Evolutionary conservation across 2,329 filamentous ascomycete genomes (phyloP), one percentile per base, ranked within the genome.

Genomic region (Fusarium anguioides): DNA sequence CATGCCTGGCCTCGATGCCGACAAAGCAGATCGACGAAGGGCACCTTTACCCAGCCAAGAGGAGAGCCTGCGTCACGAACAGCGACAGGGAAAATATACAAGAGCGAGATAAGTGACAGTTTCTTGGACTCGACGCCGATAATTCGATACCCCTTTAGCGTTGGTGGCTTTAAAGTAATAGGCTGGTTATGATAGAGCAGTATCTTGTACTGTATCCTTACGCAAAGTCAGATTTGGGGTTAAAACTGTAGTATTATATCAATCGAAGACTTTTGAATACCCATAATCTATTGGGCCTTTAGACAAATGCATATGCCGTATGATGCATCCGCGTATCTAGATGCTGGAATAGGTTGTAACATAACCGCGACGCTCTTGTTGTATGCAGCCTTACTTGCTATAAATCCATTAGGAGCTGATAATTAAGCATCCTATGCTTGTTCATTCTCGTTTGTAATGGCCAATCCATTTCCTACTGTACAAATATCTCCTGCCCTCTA

Each of bases 41-140:
- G 92, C 86, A 8, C 93, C 92, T 10, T 79, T 97, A 40, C 93
- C 93, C 0, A 94, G 92, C 75, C 93, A 96, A 78, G 88, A 92
- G 74, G 93, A 96, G 75, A 94, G 91, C 70, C 79, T 96, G 70
- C 87, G 89, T 70, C 87, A 90, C 77, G 92, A 95, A 78, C 93
- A 95, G 82, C 86, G 85, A 55, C 82, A 82, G 52, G 87, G 87
- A 5, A 83, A 89, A 65, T 90, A 88, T 72, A 89, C 86, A 17
- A 78, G 85, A 47, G 75, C 81, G 24, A 79, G 83, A 45, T 87
- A 83, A n/a, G n/a, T 6, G 4, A 17, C 5, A 14, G 29, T 31
- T 33, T 33, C 31, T 39, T 51, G 18, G 26, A 56, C 49, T 50
- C 31, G 49, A 51, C 40, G 31, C 60, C 66, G 57, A 52, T 20